Conservation (phyloP, 169 alveolate species). For the Eimeria mitis region DNA sequence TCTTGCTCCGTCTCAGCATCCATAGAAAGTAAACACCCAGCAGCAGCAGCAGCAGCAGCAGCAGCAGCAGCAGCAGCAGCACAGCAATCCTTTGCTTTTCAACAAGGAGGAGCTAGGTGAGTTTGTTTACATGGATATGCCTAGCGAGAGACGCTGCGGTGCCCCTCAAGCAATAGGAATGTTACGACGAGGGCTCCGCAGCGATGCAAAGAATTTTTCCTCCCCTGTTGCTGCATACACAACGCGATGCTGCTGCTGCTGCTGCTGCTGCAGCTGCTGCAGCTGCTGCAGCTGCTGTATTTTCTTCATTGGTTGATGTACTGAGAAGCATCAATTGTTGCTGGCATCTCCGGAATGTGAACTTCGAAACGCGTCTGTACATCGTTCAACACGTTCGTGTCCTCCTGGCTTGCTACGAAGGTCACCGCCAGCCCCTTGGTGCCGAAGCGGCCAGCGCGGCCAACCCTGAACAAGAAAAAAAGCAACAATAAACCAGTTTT, state of each 20-base stretch:
- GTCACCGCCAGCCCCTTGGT: slow-evolving; percentile 99
- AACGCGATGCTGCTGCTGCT: slow-evolving; percentile 5
- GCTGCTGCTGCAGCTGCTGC: slow-evolving; percentile 8
- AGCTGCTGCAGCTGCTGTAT: background rate
- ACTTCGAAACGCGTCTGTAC: slow-evolving; percentile 99
- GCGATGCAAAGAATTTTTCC: background rate
- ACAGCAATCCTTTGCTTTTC: background rate
- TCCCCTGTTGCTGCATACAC: background rate
- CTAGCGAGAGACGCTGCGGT: background rate
- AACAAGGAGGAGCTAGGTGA: background rate
- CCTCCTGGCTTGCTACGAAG: slow-evolving; percentile 95
- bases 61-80: no score
- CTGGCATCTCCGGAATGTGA: slow-evolving; percentile 98
- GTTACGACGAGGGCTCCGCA: background rate
- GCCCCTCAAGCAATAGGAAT: background rate
- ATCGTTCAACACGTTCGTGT: slow-evolving; percentile 96
- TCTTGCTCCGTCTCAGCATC: background rate
- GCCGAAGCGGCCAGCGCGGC: slow-evolving; percentile 99
- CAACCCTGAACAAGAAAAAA: slow-evolving; percentile 88
- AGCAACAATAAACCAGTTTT: background rate
- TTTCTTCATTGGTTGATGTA: slow-evolving; percentile 85
- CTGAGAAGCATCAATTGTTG: slow-evolving; percentile 94
- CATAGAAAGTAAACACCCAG: background rate
- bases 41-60: no score
- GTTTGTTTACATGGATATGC: background rate